Evolutionary conservation across 805 yeast species (phyloP), one percentile per base, ranked within the genome.

Genomic region (Ogataea angusta): DNA sequence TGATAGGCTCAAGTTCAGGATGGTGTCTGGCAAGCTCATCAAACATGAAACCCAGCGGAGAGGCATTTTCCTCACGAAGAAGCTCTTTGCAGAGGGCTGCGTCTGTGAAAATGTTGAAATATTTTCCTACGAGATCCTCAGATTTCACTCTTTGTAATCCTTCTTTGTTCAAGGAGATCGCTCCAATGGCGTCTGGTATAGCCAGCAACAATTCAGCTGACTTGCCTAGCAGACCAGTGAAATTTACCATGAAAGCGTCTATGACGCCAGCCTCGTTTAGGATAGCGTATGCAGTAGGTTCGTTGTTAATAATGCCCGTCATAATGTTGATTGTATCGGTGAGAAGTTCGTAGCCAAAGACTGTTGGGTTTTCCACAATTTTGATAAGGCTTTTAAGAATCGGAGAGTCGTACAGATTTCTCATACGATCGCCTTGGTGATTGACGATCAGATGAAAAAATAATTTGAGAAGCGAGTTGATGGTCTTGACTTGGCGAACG

Each of bases 21-120:
- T 85, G 87, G 56, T 90, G 96, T 54, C 96, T 74, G 2, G 85
- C 80, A 34, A 89, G 63, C 50, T 86, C 95, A 56, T 89, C 96
- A 51, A 89, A 70, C 0, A 82, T 71, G 19, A 74, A 67, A 2
- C 95, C 95, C 13, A 86, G 57, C 22, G 70, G 69, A 10, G 73
- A 67, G 2, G 79, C 69, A 51, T 70, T 69, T 37, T 78, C 85
- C 24, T 73, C 70, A 39, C 65, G 64, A 3, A 78, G 69, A 40
- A 85, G 56, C 15, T 72, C 77, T 47, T 73, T 75, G 4, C 87
- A 79, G 46, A 68, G 66, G 4, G 69, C 67, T 1, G 69, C 59
- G 33, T 72, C 63, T 33, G 66, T 65, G 49, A 87, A 78, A 1
- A 77, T 63, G 12, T 49, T 65, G 64, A 76, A 82, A 62, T 57